A percentile compares a stretch with the other conserved stretches of the same genome.
These are phyloP conservation scores for Entomortierella lignicola DNA, from an alignment of 192 early-diverging fungal species.

Conservation along the genomic window DNA sequence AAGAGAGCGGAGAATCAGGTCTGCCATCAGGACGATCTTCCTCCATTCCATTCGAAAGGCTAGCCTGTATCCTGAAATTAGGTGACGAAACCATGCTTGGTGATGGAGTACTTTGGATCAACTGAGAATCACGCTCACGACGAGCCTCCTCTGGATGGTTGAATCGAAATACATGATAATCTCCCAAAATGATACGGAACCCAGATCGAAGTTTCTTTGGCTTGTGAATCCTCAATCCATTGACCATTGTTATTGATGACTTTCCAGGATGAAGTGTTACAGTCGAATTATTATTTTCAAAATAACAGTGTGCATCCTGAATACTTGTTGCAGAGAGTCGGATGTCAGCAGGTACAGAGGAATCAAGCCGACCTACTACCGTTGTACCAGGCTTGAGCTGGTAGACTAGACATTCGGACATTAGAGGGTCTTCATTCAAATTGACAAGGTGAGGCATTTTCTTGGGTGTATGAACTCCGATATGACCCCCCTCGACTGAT, in stretches of 20 bases:
- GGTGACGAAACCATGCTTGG: slow-evolving; percentile 42
- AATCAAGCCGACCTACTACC: slow-evolving; percentile 68
- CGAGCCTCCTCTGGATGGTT: slow-evolving; percentile 86
- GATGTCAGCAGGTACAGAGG: slow-evolving; percentile 61
- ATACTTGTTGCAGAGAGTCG: slow-evolving; percentile 71
- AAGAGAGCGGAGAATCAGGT: slow-evolving; percentile 51
- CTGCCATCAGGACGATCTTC: slow-evolving; percentile 54
- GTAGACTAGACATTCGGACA: slow-evolving; percentile 93
- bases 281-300: slow-evolving; percentile 70
- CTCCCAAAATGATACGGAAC: slow-evolving; percentile 83
- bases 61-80: not conserved
- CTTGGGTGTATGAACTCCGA: slow-evolving; percentile 83
- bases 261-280: slow-evolving; percentile 72
- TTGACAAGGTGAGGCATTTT: slow-evolving; percentile 89
- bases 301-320: slow-evolving; percentile 75
- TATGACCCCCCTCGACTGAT: slow-evolving; percentile 71
- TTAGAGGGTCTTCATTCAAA: slow-evolving; percentile 88
- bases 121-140: slow-evolving; percentile 64
- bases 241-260: slow-evolving; percentile 77
- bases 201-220: slow-evolving; percentile 73
- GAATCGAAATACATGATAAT: slow-evolving; percentile 86
- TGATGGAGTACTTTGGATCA: slow-evolving; percentile 18
- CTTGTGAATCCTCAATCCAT: slow-evolving; percentile 74
- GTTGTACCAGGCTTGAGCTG: slow-evolving; percentile 82
- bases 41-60: slow-evolving; percentile 36